These are phyloP conservation scores for Fusarium protoensiforme DNA, from an alignment of 2,329 filamentous ascomycete genomes.

Conservation along the genomic window DNA sequence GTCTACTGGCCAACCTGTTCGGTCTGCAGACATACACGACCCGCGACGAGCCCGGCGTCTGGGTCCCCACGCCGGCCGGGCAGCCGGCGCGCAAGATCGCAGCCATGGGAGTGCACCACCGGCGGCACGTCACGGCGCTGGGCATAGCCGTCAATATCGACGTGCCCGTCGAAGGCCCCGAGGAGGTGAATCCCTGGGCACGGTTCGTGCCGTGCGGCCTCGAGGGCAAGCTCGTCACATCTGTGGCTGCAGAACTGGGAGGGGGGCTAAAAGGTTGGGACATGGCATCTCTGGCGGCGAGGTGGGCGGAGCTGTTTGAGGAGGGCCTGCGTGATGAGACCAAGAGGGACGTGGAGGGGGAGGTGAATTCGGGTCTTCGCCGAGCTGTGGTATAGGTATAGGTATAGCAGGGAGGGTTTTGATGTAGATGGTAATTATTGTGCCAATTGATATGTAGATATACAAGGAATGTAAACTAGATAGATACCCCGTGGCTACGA, in stretches of 20 bases:
- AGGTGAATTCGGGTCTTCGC: constrained; percentile 19
- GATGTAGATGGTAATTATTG: neutral
- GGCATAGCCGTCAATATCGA: constrained; percentile 85
- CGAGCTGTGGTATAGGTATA: neutral
- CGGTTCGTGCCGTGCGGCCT: constrained; percentile 93
- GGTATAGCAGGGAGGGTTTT: neutral
- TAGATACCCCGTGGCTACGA: neutral
- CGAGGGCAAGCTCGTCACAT: constrained; percentile 82
- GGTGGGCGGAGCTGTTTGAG: constrained; percentile 50
- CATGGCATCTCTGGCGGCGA: constrained; percentile 42
- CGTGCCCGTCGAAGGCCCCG: constrained; percentile 61
- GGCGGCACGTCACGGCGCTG: constrained; percentile 84
- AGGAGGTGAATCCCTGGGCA: constrained; percentile 62
- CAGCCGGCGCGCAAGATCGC: constrained; percentile 78
- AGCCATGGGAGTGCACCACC: constrained; percentile 90
- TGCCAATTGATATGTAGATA: neutral
- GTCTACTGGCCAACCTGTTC: constrained; percentile 66
- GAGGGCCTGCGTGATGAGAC: constrained; percentile 45
- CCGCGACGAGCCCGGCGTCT: constrained; percentile 87
- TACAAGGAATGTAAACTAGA: neutral
- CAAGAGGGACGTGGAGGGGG: constrained; percentile 38
- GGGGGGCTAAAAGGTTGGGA: constrained; percentile 37
- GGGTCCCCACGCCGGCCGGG: constrained; percentile 61
- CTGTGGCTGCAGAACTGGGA: constrained; percentile 66
- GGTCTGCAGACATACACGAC: constrained; percentile 68